Evolutionary conservation across 2,329 filamentous ascomycete species (phyloP), one percentile per base, ranked within the genome.

Genomic region (Epichloe hybrida): DNA sequence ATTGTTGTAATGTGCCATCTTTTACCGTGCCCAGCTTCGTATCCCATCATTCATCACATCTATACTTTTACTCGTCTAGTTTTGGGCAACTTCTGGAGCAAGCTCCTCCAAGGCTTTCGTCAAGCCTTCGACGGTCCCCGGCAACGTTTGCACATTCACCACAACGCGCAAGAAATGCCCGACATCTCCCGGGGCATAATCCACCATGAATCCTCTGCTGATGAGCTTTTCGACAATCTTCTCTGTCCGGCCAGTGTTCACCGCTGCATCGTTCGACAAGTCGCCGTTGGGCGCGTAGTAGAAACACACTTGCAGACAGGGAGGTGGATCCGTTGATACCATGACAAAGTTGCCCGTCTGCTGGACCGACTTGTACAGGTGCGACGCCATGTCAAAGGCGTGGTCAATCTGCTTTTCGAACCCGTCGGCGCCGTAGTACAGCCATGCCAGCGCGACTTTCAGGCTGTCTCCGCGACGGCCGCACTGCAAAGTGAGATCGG

Each of bases 291-390:
- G 79, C 0, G 83, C 80, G 61, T 86, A 89, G 65, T 95, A 95
- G 66, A 97, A 97, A 72, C 91, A 96, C 21, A 97, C 86, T 69
- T 97, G 93, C 63, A 95, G 71, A 68, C 91, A 97, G 0, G 88
- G 87, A 45, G 90, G 83, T 27, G 88, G 86, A 59, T 86, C 83
- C 51, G 79, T 74, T 11, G 81, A 86, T 3, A 95, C 79, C 15
- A 95, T 72, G 17, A 78, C 69, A 58, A 97, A 85, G 57, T 86
- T 72, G 0, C 69, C 63, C 41, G 74, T 73, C 13, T 69, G 45
- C 5, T 72, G 66, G 2, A 96, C 62, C 1, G 82, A 66, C 0
- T 62, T 62, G 0, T 84, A 80, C n/a, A 97, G 72, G 58, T 87
- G 75, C 4, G 74, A 71, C 0, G 89, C 89, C 53, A 80, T 75